Evolutionary conservation across 371 early-diverging fungal species (phyloP), one percentile per base, ranked within the genome.

Genomic region (Nematocida ironsii): DNA sequence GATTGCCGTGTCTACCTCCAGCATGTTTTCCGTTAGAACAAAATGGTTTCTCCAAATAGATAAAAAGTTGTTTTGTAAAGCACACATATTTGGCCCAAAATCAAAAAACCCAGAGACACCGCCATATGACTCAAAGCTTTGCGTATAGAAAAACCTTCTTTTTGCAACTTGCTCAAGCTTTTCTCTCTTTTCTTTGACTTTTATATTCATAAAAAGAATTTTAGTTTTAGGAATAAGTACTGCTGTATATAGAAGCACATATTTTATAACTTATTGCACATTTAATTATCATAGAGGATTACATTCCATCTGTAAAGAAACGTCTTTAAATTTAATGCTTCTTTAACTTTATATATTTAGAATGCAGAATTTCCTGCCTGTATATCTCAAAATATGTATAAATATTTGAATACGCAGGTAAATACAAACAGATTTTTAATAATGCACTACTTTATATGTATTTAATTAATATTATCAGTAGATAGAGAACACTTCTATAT

Each of bases 11-110:
- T 99, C 99, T 45, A 99, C 89, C 88, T 99, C 98, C 25, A 95
- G 92, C 95, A 97, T 95, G 84, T 94, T 93, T 89, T 98, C 98
- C 86, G 97, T 96, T 45, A 95, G 89, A 6, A 97, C 92, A 89
- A 99, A 97, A 88, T 94, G 94, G 86, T 91, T 91, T 84, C 96
- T 90, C 95, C 95, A 98, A 44, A 91, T 82, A 62, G 89, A 85
- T 83, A 96, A 88, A 85, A 99, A 90, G 89, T 97, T 95, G 89
- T 92, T 92, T 88, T 95, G 93, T 61, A 99, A 90, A 4, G 95
- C 94, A 80, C 91, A 91, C 55, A 95, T 95, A 40, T 94, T 90
- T 5, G 99, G 99, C 23, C 99, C 99, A 86, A 92, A 95, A 88
- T 99, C 99, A 85, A 93, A 97, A 62, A 98, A 91, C 85, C 99